Evolutionary conservation across 2,329 filamentous ascomycete genomes (phyloP), one percentile per base, ranked within the genome.

Genomic region (Sporothrix luriei): DNA sequence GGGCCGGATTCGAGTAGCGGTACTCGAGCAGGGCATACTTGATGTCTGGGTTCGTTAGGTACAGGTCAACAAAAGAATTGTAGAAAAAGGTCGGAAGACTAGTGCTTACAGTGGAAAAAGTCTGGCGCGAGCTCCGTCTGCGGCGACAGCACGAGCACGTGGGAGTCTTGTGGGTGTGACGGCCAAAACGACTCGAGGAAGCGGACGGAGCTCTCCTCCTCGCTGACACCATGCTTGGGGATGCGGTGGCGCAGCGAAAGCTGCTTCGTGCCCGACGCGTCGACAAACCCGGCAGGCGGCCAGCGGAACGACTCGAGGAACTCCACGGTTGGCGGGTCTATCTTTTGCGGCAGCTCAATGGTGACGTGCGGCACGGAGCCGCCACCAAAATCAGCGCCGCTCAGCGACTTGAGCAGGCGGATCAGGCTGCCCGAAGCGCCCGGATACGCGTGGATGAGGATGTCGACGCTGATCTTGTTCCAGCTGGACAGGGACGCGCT

Each of bases 111-210:
- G 73, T 97, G 92, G 72, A 91, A 94, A 77, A 93, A 98, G 1
- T 91, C 85, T 1, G 90, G 88, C 0, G 92, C 91, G 0, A 98
- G 80, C 77, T 98, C 91, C 1, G 85, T 86, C 74, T 97, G 89
- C 1, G 94, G 88, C 5, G 93, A 94, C 6, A 99, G 85, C 1
- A 97, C 80, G n/a, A 99, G 84, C 2, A 97, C 87, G 77, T 97
- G 93, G 11, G 90, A 89, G 67, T 87, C 79, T 2, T 78, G 77
- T 5, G 88, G 83, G 70, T 88, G 83, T 3, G 82, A 80, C 2
- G 95, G 94, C 84, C 93, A 98, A 78, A 97, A 97, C 0, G 92
- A 91, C 80, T 98, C 94, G 5, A 97, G 81, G 70, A 94, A 91
- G 29, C 90, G 88, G 19, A 90, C 82, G 0, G 92, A 89, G 69